A percentile compares a stretch with the other conserved stretches of the same genome.
These are phyloP conservation scores for Citrus sp. DNA, from an alignment of 345 rosid species.

Conservation along the genomic window DNA sequence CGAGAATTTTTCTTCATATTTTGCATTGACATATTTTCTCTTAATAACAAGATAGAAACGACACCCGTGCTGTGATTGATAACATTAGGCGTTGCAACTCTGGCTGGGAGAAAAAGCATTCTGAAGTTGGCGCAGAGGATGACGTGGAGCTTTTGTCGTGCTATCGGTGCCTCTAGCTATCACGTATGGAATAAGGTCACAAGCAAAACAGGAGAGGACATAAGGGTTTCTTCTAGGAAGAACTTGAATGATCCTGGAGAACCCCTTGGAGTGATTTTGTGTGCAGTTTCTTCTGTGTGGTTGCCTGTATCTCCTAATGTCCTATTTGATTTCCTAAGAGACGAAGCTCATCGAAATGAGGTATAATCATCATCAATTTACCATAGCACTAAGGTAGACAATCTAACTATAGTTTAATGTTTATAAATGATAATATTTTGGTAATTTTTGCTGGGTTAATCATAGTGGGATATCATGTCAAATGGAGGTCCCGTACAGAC, in stretches of 20 bases:
- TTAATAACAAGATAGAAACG: not conserved
- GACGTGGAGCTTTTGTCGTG: constrained; percentile 78
- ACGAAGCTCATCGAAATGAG: constrained; percentile 79
- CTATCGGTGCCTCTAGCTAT: constrained; percentile 94
- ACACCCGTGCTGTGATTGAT: not conserved
- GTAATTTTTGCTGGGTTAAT: constrained; percentile 11
- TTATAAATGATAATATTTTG: not conserved
- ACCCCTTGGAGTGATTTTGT: constrained; percentile 82
- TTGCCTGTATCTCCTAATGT: constrained; percentile 68
- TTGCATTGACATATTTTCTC: not conserved
- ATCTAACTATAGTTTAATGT: not conserved
- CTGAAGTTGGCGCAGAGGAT: constrained; percentile 86
- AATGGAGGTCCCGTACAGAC: constrained; percentile 66
- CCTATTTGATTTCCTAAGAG: constrained; percentile 86
- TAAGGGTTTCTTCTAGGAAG: constrained; percentile 86
- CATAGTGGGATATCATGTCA: constrained; percentile 87
- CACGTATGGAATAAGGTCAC: constrained; percentile 83
- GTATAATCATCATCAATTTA: constrained; percentile 29
- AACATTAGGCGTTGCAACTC: constrained; percentile 70
- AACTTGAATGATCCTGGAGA: constrained; percentile 91
- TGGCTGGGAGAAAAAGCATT: constrained; percentile 96
- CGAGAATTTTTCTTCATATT: not conserved
- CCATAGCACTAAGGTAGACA: not conserved
- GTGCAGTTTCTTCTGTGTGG: constrained; percentile 87
- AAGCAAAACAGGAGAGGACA: constrained; percentile 88